Percentiles rank a stretch among this genome's conserved stretches.
Evolutionary conservation across 176 grass and related monocot species (phyloP).

Genomic region (Oryza glumipatula): DNA sequence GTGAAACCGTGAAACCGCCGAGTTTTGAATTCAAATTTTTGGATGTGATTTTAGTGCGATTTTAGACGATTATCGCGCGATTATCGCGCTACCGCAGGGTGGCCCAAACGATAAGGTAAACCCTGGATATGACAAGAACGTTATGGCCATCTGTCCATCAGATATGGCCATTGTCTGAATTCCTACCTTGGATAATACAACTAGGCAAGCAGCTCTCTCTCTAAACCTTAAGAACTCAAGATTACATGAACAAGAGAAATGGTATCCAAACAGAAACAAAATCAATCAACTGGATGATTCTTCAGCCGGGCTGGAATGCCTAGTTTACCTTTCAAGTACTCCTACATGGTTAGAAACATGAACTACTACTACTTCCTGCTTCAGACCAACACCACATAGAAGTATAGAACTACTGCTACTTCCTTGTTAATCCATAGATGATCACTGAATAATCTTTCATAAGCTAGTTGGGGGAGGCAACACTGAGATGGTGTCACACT

Average conservation of each 20-base stretch:
- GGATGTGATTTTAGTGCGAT: no score
- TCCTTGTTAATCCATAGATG: constrained; percentile 15
- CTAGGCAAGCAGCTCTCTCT: no score
- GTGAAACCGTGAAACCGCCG: no score
- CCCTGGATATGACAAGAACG: no score
- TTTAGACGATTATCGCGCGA: no score
- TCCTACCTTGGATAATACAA: background rate
- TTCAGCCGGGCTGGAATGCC: background rate
- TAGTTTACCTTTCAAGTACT: background rate
- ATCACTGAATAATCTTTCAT: background rate
- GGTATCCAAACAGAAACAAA: background rate
- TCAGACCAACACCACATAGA: background rate
- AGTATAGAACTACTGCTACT: background rate
- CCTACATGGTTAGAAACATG: background rate
- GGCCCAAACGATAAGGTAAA: no score
- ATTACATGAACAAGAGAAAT: background rate
- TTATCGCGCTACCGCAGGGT: no score
- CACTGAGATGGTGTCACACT: constrained; percentile 25
- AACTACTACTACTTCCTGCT: background rate
- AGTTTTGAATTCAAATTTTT: no score
- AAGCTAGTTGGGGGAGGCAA: constrained; percentile 10
- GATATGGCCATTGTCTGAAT: background rate
- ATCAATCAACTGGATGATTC: background rate
- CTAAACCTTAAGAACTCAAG: background rate
- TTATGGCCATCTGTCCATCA: background rate